Evolutionary conservation across 345 rosid genomes (phyloP).

Genomic region (Rhizophora mangle): DNA sequence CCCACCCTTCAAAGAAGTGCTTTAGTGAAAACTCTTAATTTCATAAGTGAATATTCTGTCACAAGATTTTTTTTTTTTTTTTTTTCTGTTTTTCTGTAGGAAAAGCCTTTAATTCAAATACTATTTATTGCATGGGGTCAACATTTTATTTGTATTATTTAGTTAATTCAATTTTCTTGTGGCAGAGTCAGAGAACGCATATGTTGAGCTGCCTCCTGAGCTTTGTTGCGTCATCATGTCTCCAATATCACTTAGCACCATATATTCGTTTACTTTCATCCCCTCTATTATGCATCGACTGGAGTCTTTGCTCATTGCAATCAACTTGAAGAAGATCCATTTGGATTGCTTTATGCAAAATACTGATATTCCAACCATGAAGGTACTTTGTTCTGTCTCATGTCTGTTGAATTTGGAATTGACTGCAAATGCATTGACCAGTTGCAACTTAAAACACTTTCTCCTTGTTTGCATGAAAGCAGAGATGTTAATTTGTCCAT

Average conservation of each 20-base stretch:
- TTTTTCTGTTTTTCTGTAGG: too few relatives aligned
- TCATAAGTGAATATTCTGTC: neutral
- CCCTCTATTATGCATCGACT: constrained; percentile 79
- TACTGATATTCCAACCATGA: constrained; percentile 58
- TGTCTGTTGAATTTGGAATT: too few relatives aligned
- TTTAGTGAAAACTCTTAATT: too few relatives aligned
- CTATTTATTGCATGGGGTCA: too few relatives aligned
- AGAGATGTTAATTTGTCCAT: too few relatives aligned
- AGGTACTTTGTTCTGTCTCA: constrained; percentile 41
- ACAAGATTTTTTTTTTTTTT: too few relatives aligned
- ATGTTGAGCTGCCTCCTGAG: constrained; percentile 86
- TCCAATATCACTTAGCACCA: constrained; percentile 59
- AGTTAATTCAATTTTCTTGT: neutral
- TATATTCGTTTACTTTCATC: constrained; percentile 64
- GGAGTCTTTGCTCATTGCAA: constrained; percentile 73
- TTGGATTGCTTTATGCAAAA: constrained; percentile 32
- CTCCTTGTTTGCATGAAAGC: too few relatives aligned
- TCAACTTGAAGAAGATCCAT: constrained; percentile 56
- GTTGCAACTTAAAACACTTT: too few relatives aligned
- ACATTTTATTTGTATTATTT: too few relatives aligned
- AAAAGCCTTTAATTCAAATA: too few relatives aligned
- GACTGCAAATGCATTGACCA: too few relatives aligned
- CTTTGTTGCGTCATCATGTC: constrained; percentile 59
- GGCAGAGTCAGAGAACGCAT: constrained; percentile 48
- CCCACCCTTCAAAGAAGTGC: too few relatives aligned